Base-by-base conservation (phyloP, 1,139 yeast species). In the Blastobotrys raffinosifermentans region DNA sequence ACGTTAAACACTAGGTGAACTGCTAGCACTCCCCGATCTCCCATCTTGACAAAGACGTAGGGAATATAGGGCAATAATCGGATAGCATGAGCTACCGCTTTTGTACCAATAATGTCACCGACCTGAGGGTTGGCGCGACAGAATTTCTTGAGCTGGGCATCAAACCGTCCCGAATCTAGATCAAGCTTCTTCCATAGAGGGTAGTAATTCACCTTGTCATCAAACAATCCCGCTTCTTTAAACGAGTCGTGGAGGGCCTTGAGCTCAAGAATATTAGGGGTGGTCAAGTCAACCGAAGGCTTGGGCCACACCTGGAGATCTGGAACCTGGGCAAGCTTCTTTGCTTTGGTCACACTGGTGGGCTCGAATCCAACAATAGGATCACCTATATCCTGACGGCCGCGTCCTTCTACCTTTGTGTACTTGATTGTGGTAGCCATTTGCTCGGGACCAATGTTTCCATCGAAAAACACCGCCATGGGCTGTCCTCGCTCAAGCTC, bases 31-130 rank as follows among this genome's bases (percentile, higher is more conserved):
- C 96, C 96, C 26, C 73, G 60, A 1, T 67, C 51, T 0, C 95
- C 95, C 34, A 77, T 69, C 51, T 85, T 86, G 11, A 86, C 65
- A 20, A 80, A 50, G 4, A 85, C 61, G 45, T 71, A 73, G n/a
- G 85, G 87, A 32, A 81, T 66, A 49, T 68, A 85, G 0, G 95
- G 95, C 13, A 84, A 61, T 7, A 85, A 48, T 47, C 79, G 81
- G 48, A 82, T 71, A 1, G 82, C 74, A 51, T 80, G 82, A 54
- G 83, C 93, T 13, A 81, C 64, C 3, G 70, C 58, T 0, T 95
- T 96, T 4, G 57, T 39, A 1, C 64, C 44, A 2, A 58, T 43
- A 10, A 67, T 43, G 11, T 51, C 48, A 16, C 38, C 47, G 20
- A 64, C 53, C 21, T 39, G 50, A 3, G 62, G 62, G 20, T 41